Percentiles rank a stretch among this genome's conserved stretches.
These are phyloP conservation scores for Macrophomina phaseolina DNA, from an alignment of 2,329 filamentous ascomycete genomes.

Conservation along the genomic window DNA sequence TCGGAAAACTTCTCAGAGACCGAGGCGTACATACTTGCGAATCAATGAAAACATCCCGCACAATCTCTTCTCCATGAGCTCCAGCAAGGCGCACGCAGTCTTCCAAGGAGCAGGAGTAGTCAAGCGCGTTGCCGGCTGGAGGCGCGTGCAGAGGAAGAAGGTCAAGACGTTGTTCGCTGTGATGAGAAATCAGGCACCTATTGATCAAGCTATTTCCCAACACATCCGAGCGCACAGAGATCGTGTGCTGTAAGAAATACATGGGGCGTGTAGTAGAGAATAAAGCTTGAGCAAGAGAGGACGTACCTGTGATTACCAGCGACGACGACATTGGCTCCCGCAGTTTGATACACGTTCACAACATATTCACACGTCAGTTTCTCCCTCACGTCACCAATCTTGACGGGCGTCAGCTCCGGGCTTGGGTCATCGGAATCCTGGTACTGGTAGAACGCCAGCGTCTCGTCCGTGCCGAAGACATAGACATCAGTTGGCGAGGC, in stretches of 20 bases:
- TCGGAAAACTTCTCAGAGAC: not conserved
- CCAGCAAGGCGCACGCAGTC: conserved; percentile 43
- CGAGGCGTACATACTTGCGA: conserved; percentile 37
- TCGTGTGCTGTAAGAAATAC: too few relatives aligned
- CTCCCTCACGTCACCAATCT: conserved; percentile 72
- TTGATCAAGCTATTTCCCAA: not conserved
- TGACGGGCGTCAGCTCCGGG: conserved; percentile 48
- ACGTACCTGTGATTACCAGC: conserved; percentile 71
- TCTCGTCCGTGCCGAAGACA: conserved; percentile 79
- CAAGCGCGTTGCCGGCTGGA: conserved; percentile 31
- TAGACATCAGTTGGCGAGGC: conserved; percentile 64
- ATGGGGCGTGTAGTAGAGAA: too few relatives aligned
- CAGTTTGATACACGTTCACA: conserved; percentile 67
- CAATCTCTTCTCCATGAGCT: conserved; percentile 56
- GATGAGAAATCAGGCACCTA: not conserved
- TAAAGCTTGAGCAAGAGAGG: not conserved
- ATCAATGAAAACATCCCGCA: conserved; percentile 53
- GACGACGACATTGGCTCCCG: conserved; percentile 67
- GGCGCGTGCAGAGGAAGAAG: conserved; percentile 40
- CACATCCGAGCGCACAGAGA: too few relatives aligned
- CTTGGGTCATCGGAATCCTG: conserved; percentile 61
- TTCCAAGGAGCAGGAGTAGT: conserved; percentile 39
- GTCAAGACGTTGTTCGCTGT: conserved; percentile 38
- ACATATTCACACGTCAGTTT: conserved; percentile 75
- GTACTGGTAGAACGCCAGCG: conserved; percentile 73